phyloP scores from a whole-genome alignment of 2,329 filamentous ascomycete genomes.

The Penicillium sp. region DNA sequence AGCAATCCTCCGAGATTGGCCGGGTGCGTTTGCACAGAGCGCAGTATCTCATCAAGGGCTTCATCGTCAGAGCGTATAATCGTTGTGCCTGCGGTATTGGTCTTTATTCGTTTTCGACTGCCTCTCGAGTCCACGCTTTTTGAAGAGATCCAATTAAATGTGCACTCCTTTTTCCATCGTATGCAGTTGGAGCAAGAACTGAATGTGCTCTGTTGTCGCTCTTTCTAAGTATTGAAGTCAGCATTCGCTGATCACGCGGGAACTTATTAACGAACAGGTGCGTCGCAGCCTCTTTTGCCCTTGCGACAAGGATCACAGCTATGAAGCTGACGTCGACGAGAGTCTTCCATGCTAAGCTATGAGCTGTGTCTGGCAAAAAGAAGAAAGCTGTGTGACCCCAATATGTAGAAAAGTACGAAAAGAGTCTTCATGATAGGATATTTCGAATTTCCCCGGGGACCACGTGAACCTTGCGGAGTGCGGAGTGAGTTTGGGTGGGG shows the following conservation, averaged over 20 bases:
- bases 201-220: conserved; percentile 6
- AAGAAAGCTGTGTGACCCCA: background rate
- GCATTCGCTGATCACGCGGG: background rate
- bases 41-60: background rate
- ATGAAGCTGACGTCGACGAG: conserved; percentile 25
- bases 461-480: background rate
- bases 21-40: conserved; percentile 4
- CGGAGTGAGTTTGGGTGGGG: background rate
- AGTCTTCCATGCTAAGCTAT: conserved; percentile 9
- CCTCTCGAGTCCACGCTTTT: conserved; percentile 13
- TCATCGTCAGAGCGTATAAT: background rate
- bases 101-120: conserved; percentile 4
- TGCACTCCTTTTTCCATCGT: conserved; percentile 46
- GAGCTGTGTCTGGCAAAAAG: too few species aligned
- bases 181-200: conserved; percentile 44
- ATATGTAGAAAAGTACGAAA: background rate
- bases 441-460: background rate
- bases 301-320: conserved; percentile 50
- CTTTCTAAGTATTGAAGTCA: conserved; percentile 11
- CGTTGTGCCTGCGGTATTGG: background rate
- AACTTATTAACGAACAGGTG: conserved; percentile 19
- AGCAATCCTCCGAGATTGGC: background rate
- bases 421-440: background rate
- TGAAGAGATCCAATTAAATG: conserved; percentile 45
- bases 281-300: conserved; percentile 48